Evolutionary conservation across 139 green algal genomes (phyloP), one percentile per base, ranked within the genome.

Genomic region (Edaphochlamys debaryana): DNA sequence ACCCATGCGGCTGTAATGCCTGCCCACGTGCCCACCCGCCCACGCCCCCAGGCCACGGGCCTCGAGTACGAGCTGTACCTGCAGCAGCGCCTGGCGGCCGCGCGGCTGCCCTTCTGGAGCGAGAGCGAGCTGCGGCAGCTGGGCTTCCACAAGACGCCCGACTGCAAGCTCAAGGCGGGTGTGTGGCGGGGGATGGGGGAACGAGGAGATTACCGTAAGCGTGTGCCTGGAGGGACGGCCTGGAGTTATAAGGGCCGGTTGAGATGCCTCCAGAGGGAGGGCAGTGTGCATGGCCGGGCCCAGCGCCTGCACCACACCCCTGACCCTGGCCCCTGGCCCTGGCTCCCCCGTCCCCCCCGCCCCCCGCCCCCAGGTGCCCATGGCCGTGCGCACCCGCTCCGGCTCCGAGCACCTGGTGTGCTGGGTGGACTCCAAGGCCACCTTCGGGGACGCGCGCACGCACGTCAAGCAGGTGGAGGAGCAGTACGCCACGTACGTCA

Each of bases 351-450:
- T 54, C 11, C 45, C 45, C 45, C 30, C 9, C 13, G 48, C 45
- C 30, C 37, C 37, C 2, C 4, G 4, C 19, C 66, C 6, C 62
- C 45, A 85, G 81, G 86, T 82, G 27, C 74, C 68, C 32, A 56
- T 84, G 0, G 64, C 72, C 6, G 75, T 85, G 2, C 72, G 76
- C 60, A 62, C 34, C 54, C 69, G 50, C 38, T 54, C 38, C 48
- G 69, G 77, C 70, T 34, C 48, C 62, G 58, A 72, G 25, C 87
- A 83, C 20, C 66, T 98, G 0, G 93, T 98, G 29, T 88, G 94
- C 76, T 98, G 96, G 96, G 96, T 98, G 68, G 96, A 98, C 92
- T 96, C 90, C 94, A 98, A 98, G 89, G 96, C 96, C 23, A 96
- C 92, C 19, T 98, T 98, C 94, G 93, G 94, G 3, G 94, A 98